phyloP scores from a whole-genome alignment of 768 basidiomycete species.

The Panellus pusillus region DNA sequence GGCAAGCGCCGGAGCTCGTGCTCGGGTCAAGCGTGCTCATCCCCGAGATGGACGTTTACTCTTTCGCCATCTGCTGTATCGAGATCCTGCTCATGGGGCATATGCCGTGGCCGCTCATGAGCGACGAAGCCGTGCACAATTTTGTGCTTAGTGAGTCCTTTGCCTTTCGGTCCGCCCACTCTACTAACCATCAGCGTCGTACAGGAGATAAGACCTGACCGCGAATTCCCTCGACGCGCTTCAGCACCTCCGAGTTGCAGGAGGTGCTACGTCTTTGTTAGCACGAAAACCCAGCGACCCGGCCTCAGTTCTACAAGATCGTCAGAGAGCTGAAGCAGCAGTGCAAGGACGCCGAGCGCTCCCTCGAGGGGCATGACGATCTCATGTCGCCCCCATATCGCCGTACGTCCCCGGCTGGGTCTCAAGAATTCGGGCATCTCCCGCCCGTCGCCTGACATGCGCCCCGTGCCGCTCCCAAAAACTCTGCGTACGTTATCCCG shows the following conservation, averaged over 20 bases:
- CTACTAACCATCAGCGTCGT: conserved; percentile 1
- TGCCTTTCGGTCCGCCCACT: conserved; percentile 4
- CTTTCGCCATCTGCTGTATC: conserved; percentile 64
- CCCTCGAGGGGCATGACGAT: not conserved
- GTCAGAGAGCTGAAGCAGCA: no score
- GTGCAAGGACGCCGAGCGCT: no score
- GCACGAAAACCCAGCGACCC: no score
- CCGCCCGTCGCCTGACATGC: conserved; percentile 40
- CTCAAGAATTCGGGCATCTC: conserved; percentile 4
- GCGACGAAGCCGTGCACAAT: conserved; percentile 50
- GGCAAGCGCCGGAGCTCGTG: conserved; percentile 73
- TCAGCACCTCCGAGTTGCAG: no score
- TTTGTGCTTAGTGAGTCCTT: conserved; percentile 48
- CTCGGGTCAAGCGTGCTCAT: conserved; percentile 48
- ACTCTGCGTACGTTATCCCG: conserved; percentile 25
- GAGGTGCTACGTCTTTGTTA: conserved; percentile 32
- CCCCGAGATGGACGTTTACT: conserved; percentile 62
- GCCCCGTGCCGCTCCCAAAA: conserved; percentile 30
- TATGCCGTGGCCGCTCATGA: conserved; percentile 54
- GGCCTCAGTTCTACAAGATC: no score
- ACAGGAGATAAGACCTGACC: no score
- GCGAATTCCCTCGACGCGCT: no score
- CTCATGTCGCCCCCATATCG: conserved; percentile 26
- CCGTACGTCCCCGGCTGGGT: conserved; percentile 14
- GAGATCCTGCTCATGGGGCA: conserved; percentile 65